Base-by-base conservation (phyloP, 2,329 filamentous ascomycete species). In the Dryadomyces sulphureus region DNA sequence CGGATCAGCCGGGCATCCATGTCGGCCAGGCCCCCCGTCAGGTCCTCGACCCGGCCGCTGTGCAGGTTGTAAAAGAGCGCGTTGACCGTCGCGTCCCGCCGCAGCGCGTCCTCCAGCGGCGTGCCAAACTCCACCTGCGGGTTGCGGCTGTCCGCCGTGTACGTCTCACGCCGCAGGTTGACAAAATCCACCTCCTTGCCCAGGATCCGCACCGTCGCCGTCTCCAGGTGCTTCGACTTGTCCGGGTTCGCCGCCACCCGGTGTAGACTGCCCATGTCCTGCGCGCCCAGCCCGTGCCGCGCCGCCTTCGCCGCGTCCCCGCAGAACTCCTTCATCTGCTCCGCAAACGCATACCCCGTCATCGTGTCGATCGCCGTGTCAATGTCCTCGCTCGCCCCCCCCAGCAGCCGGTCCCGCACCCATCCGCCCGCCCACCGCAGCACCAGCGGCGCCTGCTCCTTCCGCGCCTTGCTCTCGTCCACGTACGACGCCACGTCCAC, bases 161-260 rank as follows among this genome's bases (percentile, higher is more conserved):
- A 96, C 1, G 82, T 89, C 65, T 96, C 92, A 59, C 88, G 93
- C 40, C 90, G 76, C 41, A 96, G 68, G 59, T 96, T 98, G 55
- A 98, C 92, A 57, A 98, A 80, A 59, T 98, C 90, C 41, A 95
- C 75, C 57, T 96, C 90, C 42, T 93, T 72, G 1, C 84, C 87
- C 56, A 94, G 80, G 48, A 96, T 79, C 53, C 73, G 83, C 21
- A 84, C 87, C 9, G 87, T 94, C 42, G 87, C 84, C 0, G 90
- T 96, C 63, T 94, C 90, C 14, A 96, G 74, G 59, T 96, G 86
- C 65, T 96, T 96, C 19, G 88, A 94, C 65, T 94, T 95, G 57
- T 95, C 88, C 1, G 89, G 90, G 60, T 96, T 96, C 48, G 82
- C 82, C 45, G 83, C 81, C 54, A 95, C 90, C 61, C 87, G 93